Evolutionary conservation across 129 eudicot species (phyloP), one percentile per base, ranked within the genome.

Genomic region (Flaveria brownii): DNA sequence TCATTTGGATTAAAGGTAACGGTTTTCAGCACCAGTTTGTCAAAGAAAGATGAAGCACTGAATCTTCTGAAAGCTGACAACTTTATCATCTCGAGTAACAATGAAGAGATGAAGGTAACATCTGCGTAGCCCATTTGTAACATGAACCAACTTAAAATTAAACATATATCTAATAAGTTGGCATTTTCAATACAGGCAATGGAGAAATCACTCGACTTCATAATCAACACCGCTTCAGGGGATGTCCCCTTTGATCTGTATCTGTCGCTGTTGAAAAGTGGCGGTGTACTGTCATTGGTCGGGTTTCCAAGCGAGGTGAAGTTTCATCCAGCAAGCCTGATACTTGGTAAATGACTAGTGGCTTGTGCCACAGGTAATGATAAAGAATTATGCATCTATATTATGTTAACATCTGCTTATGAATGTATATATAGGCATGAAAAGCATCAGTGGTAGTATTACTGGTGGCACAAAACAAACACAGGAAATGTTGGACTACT

Each of bases 1-100:
- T 96, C 98, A n/a, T 93, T 93, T 77, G 97, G 98, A 33, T n/a
- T 93, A 72, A 85, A 82, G 16, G 98, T 93, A 3, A 71, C 95
- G 1, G 97, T 93, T 63, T 88, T 93, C 47, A 93, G 98, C 84
- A 88, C 98, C 7, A 90, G 95, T 84, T 23, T 79, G 57, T 90
- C 98, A 12, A 93, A 93, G 84, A 88, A 71, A 78, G 89, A 93
- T 11, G 98, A 93, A 76, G 97, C 98, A 14, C 12, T 90, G n/a
- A 84, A 77, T 77, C 75, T 85, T 10, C 88, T 93, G 0, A 91
- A 89, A 62, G 96, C 98, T 2, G 97, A 93, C 74, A 80, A 87
- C 12, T 93, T 93, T 72, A 85, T 93, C 68, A 15, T 83, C 71
- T 90, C 98, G 2, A 79, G 86, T 25, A 90, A 90, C 57, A 87